phyloP scores from a whole-genome alignment of 2,329 filamentous ascomycete species.

The Hypoxylon sp. region DNA sequence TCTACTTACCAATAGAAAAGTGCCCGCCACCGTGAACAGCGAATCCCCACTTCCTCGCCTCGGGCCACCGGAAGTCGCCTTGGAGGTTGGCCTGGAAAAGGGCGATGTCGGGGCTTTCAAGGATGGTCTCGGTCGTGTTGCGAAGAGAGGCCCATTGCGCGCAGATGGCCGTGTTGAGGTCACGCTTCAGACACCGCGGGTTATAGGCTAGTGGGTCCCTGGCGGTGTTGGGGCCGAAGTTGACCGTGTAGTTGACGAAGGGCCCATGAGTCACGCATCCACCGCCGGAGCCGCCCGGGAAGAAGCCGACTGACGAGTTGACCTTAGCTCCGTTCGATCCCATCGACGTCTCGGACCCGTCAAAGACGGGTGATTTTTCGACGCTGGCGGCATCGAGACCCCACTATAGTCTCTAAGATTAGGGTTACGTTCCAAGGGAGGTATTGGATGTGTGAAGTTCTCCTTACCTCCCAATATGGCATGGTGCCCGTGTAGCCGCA shows the following conservation, averaged over 20 bases:
- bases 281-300: constrained; percentile 65
- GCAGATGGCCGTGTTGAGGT: constrained; percentile 57
- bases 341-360: constrained; percentile 62
- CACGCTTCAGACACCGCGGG: constrained; percentile 61
- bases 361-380: constrained; percentile 61
- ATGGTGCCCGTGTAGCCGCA: constrained; percentile 56
- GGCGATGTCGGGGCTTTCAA: constrained; percentile 54
- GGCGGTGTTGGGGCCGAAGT: constrained; percentile 57
- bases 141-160: constrained; percentile 50
- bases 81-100: constrained; percentile 61
- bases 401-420: constrained; percentile 51
- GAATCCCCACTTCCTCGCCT: constrained; percentile 50
- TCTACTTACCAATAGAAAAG: constrained; percentile 53
- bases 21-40: constrained; percentile 57
- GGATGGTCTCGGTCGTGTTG: constrained; percentile 59
- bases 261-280: constrained; percentile 67
- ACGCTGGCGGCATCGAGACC: constrained; percentile 56
- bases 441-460: background rate
- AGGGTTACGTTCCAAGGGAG: background rate
- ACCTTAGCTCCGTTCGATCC: constrained; percentile 61
- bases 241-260: constrained; percentile 59
- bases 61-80: constrained; percentile 54
- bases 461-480: constrained; percentile 49
- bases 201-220: constrained; percentile 56
- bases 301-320: constrained; percentile 44